Evolutionary conservation across 2,329 filamentous ascomycete genomes (phyloP).

Genomic region (Emmonsiellopsis sp.): DNA sequence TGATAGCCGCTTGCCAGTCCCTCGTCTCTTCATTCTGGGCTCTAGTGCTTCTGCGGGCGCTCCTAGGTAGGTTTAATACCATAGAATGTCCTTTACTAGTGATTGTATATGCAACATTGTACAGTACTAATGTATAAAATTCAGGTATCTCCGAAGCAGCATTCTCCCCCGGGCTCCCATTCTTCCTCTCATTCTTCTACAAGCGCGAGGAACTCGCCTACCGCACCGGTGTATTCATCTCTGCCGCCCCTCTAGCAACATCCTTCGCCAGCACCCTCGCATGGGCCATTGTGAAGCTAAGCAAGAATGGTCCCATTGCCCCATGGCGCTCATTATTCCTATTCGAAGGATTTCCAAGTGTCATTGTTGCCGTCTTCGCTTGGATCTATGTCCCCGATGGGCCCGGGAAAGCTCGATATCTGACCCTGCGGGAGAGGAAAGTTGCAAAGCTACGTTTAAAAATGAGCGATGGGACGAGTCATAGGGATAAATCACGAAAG

Average conservation of each 20-base stretch:
- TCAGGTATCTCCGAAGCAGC: constrained; percentile 47
- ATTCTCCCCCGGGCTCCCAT: constrained; percentile 55
- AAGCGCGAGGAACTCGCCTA: constrained; percentile 66
- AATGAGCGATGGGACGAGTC: constrained; percentile 33
- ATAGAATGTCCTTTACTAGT: no score
- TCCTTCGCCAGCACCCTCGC: constrained; percentile 70
- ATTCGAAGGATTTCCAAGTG: constrained; percentile 74
- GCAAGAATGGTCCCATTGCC: constrained; percentile 57
- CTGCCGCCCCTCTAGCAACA: constrained; percentile 55
- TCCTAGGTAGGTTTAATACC: constrained; percentile 32
- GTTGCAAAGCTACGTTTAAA: constrained; percentile 63
- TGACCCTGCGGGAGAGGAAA: constrained; percentile 55
- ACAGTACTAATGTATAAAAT: no score
- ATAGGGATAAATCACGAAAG: constrained; percentile 22
- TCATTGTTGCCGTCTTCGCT: constrained; percentile 63
- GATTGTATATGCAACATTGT: no score
- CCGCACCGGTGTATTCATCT: constrained; percentile 77
- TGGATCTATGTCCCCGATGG: constrained; percentile 71
- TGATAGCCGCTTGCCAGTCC: constrained; percentile 66
- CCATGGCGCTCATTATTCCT: constrained; percentile 82
- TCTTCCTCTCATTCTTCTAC: constrained; percentile 58
- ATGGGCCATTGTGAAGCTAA: constrained; percentile 63
- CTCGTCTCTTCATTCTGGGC: constrained; percentile 54
- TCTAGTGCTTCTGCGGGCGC: constrained; percentile 37
- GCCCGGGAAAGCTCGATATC: constrained; percentile 56